Evolutionary conservation across 352 stramenopile species (phyloP), one percentile per base, ranked within the genome.

Genomic region (Saprolegnia parasitica): DNA sequence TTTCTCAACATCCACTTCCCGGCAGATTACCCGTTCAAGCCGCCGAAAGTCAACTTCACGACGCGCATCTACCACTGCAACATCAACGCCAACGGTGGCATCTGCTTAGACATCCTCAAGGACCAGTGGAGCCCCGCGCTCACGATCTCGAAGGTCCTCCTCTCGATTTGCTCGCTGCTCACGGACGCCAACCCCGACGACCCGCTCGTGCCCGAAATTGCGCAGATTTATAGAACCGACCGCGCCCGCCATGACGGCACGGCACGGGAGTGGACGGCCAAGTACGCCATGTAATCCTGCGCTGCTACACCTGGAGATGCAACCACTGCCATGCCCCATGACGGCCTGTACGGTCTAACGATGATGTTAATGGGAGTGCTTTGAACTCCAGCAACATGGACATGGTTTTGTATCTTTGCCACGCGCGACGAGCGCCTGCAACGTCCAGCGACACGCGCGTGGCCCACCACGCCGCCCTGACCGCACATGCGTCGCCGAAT

Each of bases 51-150:
- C 52, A 98, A 98, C 80, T 99, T 99, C 81, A 99, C 93, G 66
- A 99, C 98, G 73, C 96, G 96, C 79, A 99, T 99, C 72, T 99
- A 99, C 79, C 98, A 99, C 81, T 99, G 96, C 83, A 99, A 99
- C 94, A 99, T 99, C 79, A 99, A 99, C 79, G 96, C 93, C 55
- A 99, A 98, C 83, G 97, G 97, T 74, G 96, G 97, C 61, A 99
- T 99, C 74, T 99, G 98, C 84, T 88, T 99, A 84, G 98, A 99
- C 77, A 99, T 99, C 77, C 85, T 99, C 73, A 99, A 99, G 84
- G 97, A 99, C 77, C 96, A 99, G 81, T 99, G 98, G 98, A 98
- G 88, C 76, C 98, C 98, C 40, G 97, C 98, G 67, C 83, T 99
- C 65, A 99, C 97, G 57, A 99, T 99, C 78, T 98, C 88, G 67